These are phyloP conservation scores for Aspergillus ochraceoroseus DNA, from an alignment of 2,329 filamentous ascomycete genomes.

Conservation along the genomic window DNA sequence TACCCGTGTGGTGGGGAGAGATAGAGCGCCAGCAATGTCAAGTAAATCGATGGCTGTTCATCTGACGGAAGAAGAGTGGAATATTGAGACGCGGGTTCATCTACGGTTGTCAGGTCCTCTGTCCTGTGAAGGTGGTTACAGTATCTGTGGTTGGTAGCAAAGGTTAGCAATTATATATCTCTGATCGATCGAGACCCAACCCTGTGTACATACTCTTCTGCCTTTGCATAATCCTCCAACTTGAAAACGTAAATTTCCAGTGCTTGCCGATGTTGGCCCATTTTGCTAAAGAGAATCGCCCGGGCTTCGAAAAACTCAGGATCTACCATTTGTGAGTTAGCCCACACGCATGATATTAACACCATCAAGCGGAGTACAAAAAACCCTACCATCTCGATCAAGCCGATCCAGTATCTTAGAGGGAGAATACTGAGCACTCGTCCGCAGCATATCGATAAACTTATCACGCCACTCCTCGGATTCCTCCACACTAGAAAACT, in stretches of 20 bases:
- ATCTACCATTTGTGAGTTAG: conserved; percentile 53
- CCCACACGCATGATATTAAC: too few relatives aligned
- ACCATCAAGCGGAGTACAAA: neutral
- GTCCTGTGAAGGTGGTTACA: conserved; percentile 78
- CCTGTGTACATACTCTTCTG: conserved; percentile 88
- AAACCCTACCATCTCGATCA: conserved; percentile 65
- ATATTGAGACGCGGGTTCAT: conserved; percentile 33
- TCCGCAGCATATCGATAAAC: conserved; percentile 68
- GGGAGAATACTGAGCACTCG: conserved; percentile 74
- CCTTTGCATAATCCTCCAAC: conserved; percentile 77
- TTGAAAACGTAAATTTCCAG: conserved; percentile 98
- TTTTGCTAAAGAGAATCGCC: conserved; percentile 86
- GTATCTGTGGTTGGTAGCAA: conserved; percentile 54
- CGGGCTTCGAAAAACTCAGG: conserved; percentile 81
- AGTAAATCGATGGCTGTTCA: conserved; percentile 73
- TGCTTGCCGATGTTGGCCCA: conserved; percentile 92
- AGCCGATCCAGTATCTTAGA: conserved; percentile 71
- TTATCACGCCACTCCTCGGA: conserved; percentile 59
- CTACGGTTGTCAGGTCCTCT: conserved; percentile 45
- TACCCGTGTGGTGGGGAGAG: conserved; percentile 72
- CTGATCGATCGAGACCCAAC: too few relatives aligned
- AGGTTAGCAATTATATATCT: too few relatives aligned
- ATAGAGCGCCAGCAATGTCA: conserved; percentile 84
- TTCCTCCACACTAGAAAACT: conserved; percentile 40
- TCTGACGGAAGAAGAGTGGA: conserved; percentile 47